These are phyloP conservation scores for Mortierella sp. DNA, from an alignment of 371 early-diverging fungal genomes.

Conservation along the genomic window DNA sequence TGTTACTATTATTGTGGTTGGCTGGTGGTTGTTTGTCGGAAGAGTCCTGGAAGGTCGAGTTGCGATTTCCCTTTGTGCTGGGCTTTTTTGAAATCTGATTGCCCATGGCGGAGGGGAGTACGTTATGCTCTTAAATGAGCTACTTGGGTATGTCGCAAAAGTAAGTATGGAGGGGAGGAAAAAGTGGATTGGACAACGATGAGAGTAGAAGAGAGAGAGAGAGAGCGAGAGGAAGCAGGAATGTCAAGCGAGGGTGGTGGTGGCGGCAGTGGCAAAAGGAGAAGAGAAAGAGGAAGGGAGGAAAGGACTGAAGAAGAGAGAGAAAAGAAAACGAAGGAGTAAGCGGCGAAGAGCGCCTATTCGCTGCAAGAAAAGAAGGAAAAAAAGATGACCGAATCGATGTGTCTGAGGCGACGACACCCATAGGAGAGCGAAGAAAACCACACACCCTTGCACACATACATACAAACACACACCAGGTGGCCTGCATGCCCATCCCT, in stretches of 20 bases:
- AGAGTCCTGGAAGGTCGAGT: conserved; percentile 34
- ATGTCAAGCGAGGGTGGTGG: neutral
- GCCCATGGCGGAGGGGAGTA: conserved; percentile 23
- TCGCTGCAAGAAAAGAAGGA: neutral
- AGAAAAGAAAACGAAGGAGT: neutral
- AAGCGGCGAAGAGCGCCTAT: neutral
- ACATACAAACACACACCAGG: no score
- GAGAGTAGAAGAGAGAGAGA: neutral
- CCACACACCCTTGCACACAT: neutral
- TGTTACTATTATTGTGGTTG: neutral
- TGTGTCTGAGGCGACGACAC: neutral
- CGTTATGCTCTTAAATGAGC: neutral
- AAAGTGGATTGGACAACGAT: neutral
- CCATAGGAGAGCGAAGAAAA: neutral
- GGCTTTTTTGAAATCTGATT: conserved; percentile 44
- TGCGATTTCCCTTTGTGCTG: conserved; percentile 32
- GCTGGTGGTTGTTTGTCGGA: conserved; percentile 9
- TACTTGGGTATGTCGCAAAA: neutral
- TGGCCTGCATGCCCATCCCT: no score
- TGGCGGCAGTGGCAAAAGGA: no score
- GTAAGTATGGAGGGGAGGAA: neutral
- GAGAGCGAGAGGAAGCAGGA: neutral
- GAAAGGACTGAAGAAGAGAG: neutral
- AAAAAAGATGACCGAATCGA: conserved; percentile 1
- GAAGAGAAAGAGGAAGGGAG: neutral